A percentile compares a stretch with the other conserved stretches of the same genome.
Evolutionary conservation across 345 rosid species (phyloP).

Genomic region (Lepidium didymum): DNA sequence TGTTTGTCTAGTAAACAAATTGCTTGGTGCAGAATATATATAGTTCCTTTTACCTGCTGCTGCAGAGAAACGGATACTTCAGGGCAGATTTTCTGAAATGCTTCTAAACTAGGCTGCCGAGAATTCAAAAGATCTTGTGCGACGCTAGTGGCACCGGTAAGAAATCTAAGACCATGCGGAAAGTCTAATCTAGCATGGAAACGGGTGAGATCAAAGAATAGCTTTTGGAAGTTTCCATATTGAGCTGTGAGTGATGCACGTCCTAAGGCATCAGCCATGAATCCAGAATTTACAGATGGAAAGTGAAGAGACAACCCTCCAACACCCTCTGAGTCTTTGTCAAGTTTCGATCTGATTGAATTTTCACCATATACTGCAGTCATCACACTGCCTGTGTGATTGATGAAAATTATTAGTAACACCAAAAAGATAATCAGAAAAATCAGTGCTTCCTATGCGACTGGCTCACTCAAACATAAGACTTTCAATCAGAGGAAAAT

Average conservation of each 20-base stretch:
- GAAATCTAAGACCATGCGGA: slow-evolving; percentile 68
- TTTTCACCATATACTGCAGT: slow-evolving; percentile 60
- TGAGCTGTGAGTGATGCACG: slow-evolving; percentile 74
- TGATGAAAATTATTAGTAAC: background rate
- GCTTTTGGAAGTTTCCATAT: slow-evolving; percentile 74
- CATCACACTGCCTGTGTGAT: slow-evolving; percentile 51
- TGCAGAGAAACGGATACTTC: slow-evolving; percentile 61
- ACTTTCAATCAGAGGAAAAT: background rate
- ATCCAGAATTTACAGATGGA: slow-evolving; percentile 48
- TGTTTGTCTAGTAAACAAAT: background rate
- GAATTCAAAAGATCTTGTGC: slow-evolving; percentile 62
- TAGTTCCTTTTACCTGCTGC: slow-evolving; percentile 68
- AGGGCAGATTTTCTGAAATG: slow-evolving; percentile 61
- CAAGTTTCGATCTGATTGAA: slow-evolving; percentile 35
- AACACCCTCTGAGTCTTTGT: slow-evolving; percentile 24
- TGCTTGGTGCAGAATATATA: background rate
- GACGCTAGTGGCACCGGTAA: slow-evolving; percentile 48
- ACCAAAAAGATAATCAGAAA: background rate
- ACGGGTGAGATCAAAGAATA: slow-evolving; percentile 72
- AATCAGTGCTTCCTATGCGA: background rate
- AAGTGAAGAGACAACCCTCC: slow-evolving; percentile 42
- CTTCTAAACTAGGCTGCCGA: slow-evolving; percentile 46
- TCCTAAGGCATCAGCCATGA: slow-evolving; percentile 66
- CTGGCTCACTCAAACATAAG: background rate
- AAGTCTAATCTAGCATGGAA: slow-evolving; percentile 63